Percentiles rank a stretch among this genome's conserved stretches.
Conservation (phyloP, 805 yeast species). For the Torulaspora quercuum region DNA sequence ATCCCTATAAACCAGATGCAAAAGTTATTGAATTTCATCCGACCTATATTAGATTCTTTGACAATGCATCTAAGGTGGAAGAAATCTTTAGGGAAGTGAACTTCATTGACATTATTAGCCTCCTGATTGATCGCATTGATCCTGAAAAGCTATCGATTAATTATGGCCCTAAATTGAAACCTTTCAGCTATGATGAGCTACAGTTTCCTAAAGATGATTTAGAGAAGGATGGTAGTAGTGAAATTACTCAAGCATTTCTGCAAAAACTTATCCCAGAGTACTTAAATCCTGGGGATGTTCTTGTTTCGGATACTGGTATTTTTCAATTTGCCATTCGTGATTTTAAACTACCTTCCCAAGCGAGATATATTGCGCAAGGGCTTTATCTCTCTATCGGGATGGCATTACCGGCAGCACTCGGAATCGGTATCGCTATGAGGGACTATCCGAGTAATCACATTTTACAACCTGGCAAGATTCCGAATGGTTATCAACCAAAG, state of each 20-base stretch:
- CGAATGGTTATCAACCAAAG: constrained; percentile 42
- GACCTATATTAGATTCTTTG: constrained; percentile 48
- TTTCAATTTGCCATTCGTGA: constrained; percentile 76
- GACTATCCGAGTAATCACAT: constrained; percentile 43
- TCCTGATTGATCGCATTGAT: constrained; percentile 41
- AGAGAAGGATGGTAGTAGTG: constrained; percentile 10
- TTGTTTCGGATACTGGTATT: constrained; percentile 83
- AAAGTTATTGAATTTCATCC: constrained; percentile 51
- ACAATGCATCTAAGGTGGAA: constrained; percentile 19
- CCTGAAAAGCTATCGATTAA: constrained; percentile 21
- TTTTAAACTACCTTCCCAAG: constrained; percentile 53
- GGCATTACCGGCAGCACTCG: constrained; percentile 83
- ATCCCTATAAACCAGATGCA: constrained; percentile 42
- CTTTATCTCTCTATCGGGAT: constrained; percentile 85
- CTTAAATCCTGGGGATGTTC: constrained; percentile 59
- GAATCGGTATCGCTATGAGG: constrained; percentile 68
- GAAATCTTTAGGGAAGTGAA: constrained; percentile 41
- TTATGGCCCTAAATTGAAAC: constrained; percentile 20
- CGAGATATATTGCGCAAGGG: constrained; percentile 57
- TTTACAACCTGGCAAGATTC: constrained; percentile 24
- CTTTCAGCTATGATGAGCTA: constrained; percentile 29
- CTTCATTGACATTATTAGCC: constrained; percentile 50
- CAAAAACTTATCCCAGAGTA: constrained; percentile 41
- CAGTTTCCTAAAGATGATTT: constrained; percentile 9
- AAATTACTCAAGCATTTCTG: constrained; percentile 49